Evolutionary conservation across 2,329 filamentous ascomycete genomes (phyloP).

Genomic region (Emergomyces africanus): DNA sequence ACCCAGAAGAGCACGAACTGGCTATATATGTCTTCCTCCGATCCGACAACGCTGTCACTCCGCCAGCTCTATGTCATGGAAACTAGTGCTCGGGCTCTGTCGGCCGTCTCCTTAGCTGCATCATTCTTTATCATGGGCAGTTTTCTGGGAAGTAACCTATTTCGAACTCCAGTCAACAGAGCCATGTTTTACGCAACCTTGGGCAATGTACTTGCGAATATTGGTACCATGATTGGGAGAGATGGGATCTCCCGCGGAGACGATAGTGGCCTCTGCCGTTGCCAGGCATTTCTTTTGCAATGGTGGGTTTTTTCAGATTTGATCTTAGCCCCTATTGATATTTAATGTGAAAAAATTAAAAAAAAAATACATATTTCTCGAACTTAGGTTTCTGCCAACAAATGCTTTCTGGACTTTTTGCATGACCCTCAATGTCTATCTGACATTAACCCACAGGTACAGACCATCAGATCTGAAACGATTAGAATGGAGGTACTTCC

Average conservation of each 20-base stretch:
- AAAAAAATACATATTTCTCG: background rate
- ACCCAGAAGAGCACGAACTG: too few relatives aligned
- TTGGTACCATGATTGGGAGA: slow-evolving; percentile 60
- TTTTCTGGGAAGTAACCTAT: slow-evolving; percentile 11
- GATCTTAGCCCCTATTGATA: background rate
- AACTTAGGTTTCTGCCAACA: slow-evolving; percentile 58
- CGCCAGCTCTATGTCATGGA: background rate
- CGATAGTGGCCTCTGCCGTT: slow-evolving; percentile 52
- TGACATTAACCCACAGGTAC: slow-evolving; percentile 67
- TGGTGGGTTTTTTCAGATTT: slow-evolving; percentile 45
- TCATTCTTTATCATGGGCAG: slow-evolving; percentile 13
- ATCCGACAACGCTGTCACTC: background rate
- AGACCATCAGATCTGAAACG: slow-evolving; percentile 49
- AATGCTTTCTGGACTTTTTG: slow-evolving; percentile 66
- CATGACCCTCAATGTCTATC: slow-evolving; percentile 74
- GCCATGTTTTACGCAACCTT: slow-evolving; percentile 74
- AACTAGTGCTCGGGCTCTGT: slow-evolving; percentile 12
- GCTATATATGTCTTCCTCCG: background rate
- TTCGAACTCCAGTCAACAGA: slow-evolving; percentile 50
- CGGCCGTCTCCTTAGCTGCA: slow-evolving; percentile 11
- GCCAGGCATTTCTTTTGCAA: slow-evolving; percentile 70
- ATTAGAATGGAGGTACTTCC: slow-evolving; percentile 59
- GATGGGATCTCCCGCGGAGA: slow-evolving; percentile 40
- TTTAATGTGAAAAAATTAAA: background rate
- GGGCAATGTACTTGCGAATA: slow-evolving; percentile 66